Percentiles rank a stretch among this genome's conserved stretches.
Evolutionary conservation across 2,329 filamentous ascomycete species (phyloP).

Genomic region (Xylaria polymorpha): DNA sequence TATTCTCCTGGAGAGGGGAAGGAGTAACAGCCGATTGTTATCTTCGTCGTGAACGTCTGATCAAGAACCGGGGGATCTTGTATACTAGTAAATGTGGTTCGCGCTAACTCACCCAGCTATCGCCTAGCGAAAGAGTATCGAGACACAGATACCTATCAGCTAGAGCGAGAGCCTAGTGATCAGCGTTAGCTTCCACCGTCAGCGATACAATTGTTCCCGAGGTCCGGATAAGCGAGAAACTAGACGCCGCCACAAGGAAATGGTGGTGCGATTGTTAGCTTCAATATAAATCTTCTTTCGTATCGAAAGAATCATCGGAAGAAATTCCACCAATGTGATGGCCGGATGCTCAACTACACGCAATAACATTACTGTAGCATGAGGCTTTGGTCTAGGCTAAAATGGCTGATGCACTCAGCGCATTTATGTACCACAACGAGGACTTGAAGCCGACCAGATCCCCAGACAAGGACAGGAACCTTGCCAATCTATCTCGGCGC

Average conservation of each 20-base stretch:
- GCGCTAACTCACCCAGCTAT: neutral
- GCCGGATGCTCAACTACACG: neutral
- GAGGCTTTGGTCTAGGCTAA: slow-evolving; percentile 29
- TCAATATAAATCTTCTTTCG: slow-evolving; percentile 18
- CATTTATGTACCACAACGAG: slow-evolving; percentile 13
- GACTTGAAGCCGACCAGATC: slow-evolving; percentile 14
- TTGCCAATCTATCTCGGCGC: slow-evolving; percentile 16
- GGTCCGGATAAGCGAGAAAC: slow-evolving; percentile 9
- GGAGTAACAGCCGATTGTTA: slow-evolving; percentile 13
- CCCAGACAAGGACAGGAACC: slow-evolving; percentile 7
- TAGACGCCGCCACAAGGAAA: slow-evolving; percentile 12
- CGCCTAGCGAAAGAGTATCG: neutral
- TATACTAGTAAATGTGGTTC: neutral
- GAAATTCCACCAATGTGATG: slow-evolving; percentile 31
- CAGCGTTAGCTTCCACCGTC: neutral
- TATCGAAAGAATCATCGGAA: slow-evolving; percentile 10
- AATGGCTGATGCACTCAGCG: slow-evolving; percentile 16
- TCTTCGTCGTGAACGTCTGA: slow-evolving; percentile 9
- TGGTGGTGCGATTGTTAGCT: slow-evolving; percentile 4
- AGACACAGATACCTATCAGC: neutral
- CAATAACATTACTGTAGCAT: slow-evolving; percentile 12
- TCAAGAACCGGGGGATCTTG: neutral
- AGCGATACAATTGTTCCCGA: neutral
- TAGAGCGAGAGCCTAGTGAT: neutral
- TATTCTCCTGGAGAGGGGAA: slow-evolving; percentile 4